These are phyloP conservation scores for Lentinula detonsa DNA, from an alignment of 768 basidiomycete species.

Conservation along the genomic window DNA sequence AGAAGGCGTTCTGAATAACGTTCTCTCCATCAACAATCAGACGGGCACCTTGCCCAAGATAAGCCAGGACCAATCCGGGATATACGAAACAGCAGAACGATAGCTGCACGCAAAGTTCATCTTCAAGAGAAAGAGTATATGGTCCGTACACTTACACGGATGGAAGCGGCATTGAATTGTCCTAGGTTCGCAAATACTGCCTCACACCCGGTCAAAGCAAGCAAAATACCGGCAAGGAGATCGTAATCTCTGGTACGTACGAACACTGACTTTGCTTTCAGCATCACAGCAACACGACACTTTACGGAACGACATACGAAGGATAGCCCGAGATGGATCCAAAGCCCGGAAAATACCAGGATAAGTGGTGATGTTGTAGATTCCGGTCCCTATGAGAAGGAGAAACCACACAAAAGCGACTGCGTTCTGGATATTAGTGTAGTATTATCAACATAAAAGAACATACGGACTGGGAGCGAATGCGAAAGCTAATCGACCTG, in stretches of 20 bases:
- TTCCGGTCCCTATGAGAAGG: slow-evolving; percentile 45
- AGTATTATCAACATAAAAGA: neutral
- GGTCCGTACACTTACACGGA: slow-evolving; percentile 32
- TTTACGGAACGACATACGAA: slow-evolving; percentile 32
- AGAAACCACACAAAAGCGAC: slow-evolving; percentile 54
- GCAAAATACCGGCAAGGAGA: slow-evolving; percentile 54
- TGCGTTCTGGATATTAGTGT: slow-evolving; percentile 12
- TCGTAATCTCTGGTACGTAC: slow-evolving; percentile 59
- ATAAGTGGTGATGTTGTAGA: slow-evolving; percentile 46
- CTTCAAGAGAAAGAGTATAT: neutral
- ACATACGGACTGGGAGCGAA: slow-evolving; percentile 47
- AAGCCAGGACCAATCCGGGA: slow-evolving; percentile 55
- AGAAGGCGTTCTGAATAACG: slow-evolving; percentile 55
- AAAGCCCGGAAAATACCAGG: slow-evolving; percentile 62
- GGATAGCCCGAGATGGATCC: slow-evolving; percentile 59
- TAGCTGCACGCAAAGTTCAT: slow-evolving; percentile 22
- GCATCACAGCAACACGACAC: neutral
- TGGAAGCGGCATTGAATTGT: slow-evolving; percentile 58
- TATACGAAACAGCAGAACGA: slow-evolving; percentile 51
- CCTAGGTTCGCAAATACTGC: slow-evolving; percentile 66
- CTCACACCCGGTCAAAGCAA: slow-evolving; percentile 67
- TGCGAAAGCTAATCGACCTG: slow-evolving; percentile 37
- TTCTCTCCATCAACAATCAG: slow-evolving; percentile 44
- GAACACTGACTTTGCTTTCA: slow-evolving; percentile 35
- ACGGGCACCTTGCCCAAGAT: slow-evolving; percentile 67